phyloP scores from a whole-genome alignment of 2,329 filamentous ascomycete species.

The Neofusicoccum cordaticola region DNA sequence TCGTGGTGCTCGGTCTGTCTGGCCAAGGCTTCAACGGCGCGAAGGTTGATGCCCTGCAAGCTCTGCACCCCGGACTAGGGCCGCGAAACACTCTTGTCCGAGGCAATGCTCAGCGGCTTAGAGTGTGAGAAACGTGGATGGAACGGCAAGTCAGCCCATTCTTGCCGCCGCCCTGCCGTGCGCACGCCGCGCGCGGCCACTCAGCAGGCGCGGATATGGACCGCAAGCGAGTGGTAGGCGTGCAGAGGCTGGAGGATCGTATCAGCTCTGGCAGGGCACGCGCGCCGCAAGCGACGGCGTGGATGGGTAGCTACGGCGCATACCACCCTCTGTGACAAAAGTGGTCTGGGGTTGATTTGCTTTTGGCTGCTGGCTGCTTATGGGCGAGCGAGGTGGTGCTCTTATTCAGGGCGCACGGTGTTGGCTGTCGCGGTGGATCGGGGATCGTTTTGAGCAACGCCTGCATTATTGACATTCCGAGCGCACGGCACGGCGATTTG shows the following conservation, averaged over 20 bases:
- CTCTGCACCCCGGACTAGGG: not conserved
- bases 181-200: not conserved
- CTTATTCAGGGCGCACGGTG: conserved; percentile 12
- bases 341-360: conserved; percentile 14
- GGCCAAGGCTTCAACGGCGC: not conserved
- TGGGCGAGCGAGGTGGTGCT: not conserved
- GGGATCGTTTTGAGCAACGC: conserved; percentile 13
- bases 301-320: conserved; percentile 8
- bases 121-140: not conserved
- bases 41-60: conserved; percentile 6
- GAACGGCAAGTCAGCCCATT: conserved; percentile 5
- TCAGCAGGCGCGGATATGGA: conserved; percentile 8
- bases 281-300: conserved; percentile 1
- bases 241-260: conserved; percentile 1
- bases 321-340: conserved; percentile 9
- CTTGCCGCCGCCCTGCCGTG: conserved; percentile 1
- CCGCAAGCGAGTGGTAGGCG: not conserved
- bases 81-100: conserved; percentile 7
- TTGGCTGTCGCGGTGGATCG: not conserved
- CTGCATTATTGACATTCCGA: conserved; percentile 17
- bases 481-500: not conserved
- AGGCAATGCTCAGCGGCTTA: conserved; percentile 1
- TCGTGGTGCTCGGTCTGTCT: not conserved
- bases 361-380: conserved; percentile 4
- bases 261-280: not conserved